phyloP scores from a whole-genome alignment of 2,329 filamentous ascomycete genomes.

The Sphaerulina vaccinii region DNA sequence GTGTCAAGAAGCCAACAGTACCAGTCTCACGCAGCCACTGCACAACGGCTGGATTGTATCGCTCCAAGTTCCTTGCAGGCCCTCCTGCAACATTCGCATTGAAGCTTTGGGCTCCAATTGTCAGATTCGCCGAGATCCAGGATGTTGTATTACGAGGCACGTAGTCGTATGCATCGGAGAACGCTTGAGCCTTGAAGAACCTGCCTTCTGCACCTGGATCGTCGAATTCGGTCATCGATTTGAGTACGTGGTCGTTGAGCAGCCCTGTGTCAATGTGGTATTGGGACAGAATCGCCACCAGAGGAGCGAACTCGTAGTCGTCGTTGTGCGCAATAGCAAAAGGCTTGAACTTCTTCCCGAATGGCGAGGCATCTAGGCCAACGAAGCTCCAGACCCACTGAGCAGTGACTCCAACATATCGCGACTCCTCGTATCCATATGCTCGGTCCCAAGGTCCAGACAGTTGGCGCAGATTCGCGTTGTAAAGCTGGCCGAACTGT shows the following conservation, averaged over 20 bases:
- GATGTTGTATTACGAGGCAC: constrained; percentile 59
- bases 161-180: constrained; percentile 59
- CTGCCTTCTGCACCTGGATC: constrained; percentile 3
- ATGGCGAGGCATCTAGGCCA: constrained; percentile 46
- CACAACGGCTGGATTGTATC: constrained; percentile 60
- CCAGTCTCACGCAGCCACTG: constrained; percentile 51
- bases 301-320: constrained; percentile 59
- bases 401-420: constrained; percentile 58
- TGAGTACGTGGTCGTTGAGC: constrained; percentile 43
- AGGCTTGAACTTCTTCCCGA: constrained; percentile 39
- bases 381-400: constrained; percentile 60
- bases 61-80: constrained; percentile 49
- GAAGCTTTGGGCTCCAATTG: constrained; percentile 61
- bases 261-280: constrained; percentile 48
- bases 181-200: constrained; percentile 51
- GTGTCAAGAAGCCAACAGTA: constrained; percentile 23
- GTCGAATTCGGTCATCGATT: constrained; percentile 47
- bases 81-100: constrained; percentile 58
- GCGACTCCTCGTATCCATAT: constrained; percentile 65
- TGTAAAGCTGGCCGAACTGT: constrained; percentile 54
- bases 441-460: constrained; percentile 64
- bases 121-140: constrained; percentile 57
- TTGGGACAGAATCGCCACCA: constrained; percentile 56
- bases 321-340: constrained; percentile 58
- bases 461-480: constrained; percentile 59